Evolutionary conservation across 495 filamentous ascomycete genomes (phyloP).

Genomic region (Penicillium lividum): DNA sequence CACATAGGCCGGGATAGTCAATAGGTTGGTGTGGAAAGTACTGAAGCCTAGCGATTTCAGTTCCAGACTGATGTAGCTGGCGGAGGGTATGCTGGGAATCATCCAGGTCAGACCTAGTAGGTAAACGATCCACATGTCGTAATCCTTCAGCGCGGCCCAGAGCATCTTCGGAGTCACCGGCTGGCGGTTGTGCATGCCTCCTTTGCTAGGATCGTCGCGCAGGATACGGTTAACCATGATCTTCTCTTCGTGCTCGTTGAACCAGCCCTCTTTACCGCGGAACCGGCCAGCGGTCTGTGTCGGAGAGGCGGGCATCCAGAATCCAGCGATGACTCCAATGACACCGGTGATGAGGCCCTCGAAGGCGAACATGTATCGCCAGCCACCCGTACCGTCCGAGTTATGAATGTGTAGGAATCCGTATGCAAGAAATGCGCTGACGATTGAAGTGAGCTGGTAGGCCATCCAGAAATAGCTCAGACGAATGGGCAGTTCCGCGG

Average conservation of each 20-base stretch:
- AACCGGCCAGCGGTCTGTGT: conserved; percentile 68
- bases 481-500: conserved; percentile 65
- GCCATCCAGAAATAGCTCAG: conserved; percentile 72
- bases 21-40: conserved; percentile 64
- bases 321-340: conserved; percentile 63
- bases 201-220: conserved; percentile 71
- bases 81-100: conserved; percentile 47
- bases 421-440: conserved; percentile 69
- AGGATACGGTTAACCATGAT: conserved; percentile 75
- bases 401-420: conserved; percentile 69
- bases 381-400: conserved; percentile 60
- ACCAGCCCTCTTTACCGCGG: conserved; percentile 73
- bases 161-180: conserved; percentile 47
- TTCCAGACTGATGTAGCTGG: conserved; percentile 59
- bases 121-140: conserved; percentile 56
- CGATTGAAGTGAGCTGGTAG: conserved; percentile 63
- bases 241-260: conserved; percentile 50
- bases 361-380: conserved; percentile 70
- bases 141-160: conserved; percentile 52
- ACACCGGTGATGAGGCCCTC: conserved; percentile 56
- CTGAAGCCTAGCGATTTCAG: conserved; percentile 60
- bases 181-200: conserved; percentile 64
- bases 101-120: conserved; percentile 50
- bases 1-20: conserved; percentile 63
- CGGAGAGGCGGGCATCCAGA: conserved; percentile 72